Evolutionary conservation across 2,329 filamentous ascomycete genomes (phyloP), one percentile per base, ranked within the genome.

Genomic region (Calonectria henricotiae): DNA sequence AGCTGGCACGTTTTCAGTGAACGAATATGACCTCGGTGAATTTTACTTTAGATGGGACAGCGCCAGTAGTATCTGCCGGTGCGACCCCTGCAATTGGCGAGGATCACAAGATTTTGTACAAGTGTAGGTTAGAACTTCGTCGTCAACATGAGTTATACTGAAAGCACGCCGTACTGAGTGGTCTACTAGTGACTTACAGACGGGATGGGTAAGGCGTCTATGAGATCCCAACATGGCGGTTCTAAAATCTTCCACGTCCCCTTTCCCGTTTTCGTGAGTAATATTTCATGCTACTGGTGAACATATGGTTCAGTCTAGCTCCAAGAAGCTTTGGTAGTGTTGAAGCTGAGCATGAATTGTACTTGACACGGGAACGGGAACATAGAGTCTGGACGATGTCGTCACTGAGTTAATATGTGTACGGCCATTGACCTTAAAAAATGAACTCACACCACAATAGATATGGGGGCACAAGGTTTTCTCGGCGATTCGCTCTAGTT

Each of bases 11-110:
- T 17, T 39, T 58, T 58, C 12, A 32, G 35, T 58, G 51, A 23
- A 27, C n/a, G 15, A 17, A 39, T 58, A 17, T 58, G 51, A 58
- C 39, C 9, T 32, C 51, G 51, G 51, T 58, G 32, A 58, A 58
- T 13, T 58, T 58, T 58, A 8, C 51, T 37, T 15, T 13, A 58
- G 25, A 32, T 2, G 51, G 51, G 12, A 58, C 39, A 58, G 51
- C 20, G 5, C 15, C 23, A 23, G 51, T 12, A 20, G 32, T 15
- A 55, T 55, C 51, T 37, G 1, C 20, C 20, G 20, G 51, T 55
- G 51, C 51, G 27, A 5, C 51, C 51, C 51, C 51, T 58, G 51
- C 7, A 39, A 39, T 41, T 20, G 20, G 32, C 32, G 32, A 39
- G 15, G 11, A 7, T 20, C 13, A 32, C 51, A 32, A 39, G 39